Base-by-base conservation (phyloP, 1,284 basidiomycete species). In the Testicularia cyperi region DNA sequence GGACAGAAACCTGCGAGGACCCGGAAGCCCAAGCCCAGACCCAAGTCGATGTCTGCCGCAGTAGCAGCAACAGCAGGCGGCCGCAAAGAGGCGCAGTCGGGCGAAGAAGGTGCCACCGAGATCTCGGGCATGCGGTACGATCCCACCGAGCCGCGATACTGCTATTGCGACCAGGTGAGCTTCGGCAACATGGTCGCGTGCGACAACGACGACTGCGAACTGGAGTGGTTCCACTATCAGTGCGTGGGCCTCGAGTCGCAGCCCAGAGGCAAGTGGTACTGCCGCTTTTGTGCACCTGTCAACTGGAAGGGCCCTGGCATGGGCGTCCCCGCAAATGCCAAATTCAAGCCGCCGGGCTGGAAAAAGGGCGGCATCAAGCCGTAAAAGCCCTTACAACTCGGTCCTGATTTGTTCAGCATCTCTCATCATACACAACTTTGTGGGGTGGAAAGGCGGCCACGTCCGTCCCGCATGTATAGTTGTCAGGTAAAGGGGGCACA, bases 131-230 rank as follows among this genome's bases (percentile, higher is more conserved):
- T 74, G 58, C 68, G 74, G 6, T 58, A 72, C 25, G 66, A 65
- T 37, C 79, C 78, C 1, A 79, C 79, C 55, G 80, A 81, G 62
- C 80, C 80, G 23, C 75, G 72, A 20, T 81, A 80, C 64, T 81
- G 80, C 64, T 80, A 80, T 67, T 81, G 80, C 65, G 67, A 80
- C 37, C 69, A 79, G 29, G 79, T 80, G 16, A 80, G 78, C 2
- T 79, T 76, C 35, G 80, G 80, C 33, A 65, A 79, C 39, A 72
- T 68, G 74, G 65, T 76, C 25, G 67, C 51, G 9, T 64, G 64
- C 44, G 74, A 81, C 69, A 80, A 81, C 67, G 79, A 80, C 16
- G 80, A 81, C 39, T 81, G 80, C 53, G 74, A 77, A 1, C 53
- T 77, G 41, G 80, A 81, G 56, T 81, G 80, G 74, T 76, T 74